phyloP scores from a whole-genome alignment of 371 early-diverging fungal species.

The Rhizopus arrhizus region DNA sequence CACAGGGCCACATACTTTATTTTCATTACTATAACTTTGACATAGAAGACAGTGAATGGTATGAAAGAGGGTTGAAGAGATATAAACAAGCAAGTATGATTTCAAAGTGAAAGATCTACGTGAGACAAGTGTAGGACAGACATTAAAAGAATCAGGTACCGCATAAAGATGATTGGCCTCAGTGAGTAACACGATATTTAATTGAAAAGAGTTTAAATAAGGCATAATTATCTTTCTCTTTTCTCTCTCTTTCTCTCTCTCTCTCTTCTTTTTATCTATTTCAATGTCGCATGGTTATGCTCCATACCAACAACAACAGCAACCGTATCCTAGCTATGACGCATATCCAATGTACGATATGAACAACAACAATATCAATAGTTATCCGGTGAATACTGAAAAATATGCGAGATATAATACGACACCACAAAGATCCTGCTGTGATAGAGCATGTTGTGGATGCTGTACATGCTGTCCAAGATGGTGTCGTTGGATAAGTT shows the following conservation, averaged over 20 bases:
- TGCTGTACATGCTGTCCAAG: slow-evolving; percentile 52
- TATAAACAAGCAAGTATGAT: no score
- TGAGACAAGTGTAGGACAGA: neutral
- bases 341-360: neutral
- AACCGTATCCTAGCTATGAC: neutral
- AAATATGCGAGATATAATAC: slow-evolving; percentile 2
- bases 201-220: neutral
- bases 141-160: neutral
- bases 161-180: neutral
- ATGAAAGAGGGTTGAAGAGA: no score
- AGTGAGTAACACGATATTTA: neutral
- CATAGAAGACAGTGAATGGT: no score
- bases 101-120: neutral
- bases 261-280: neutral
- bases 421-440: slow-evolving; percentile 22
- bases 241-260: neutral
- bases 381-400: neutral
- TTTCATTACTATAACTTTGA: no score
- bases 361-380: neutral
- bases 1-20: no score
- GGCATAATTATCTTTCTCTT: neutral
- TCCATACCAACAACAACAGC: slow-evolving; percentile 1
- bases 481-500: slow-evolving; percentile 45
- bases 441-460: slow-evolving; percentile 49
- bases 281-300: neutral